phyloP scores from a whole-genome alignment of 2,329 filamentous ascomycete species.

The Nemania sp. region DNA sequence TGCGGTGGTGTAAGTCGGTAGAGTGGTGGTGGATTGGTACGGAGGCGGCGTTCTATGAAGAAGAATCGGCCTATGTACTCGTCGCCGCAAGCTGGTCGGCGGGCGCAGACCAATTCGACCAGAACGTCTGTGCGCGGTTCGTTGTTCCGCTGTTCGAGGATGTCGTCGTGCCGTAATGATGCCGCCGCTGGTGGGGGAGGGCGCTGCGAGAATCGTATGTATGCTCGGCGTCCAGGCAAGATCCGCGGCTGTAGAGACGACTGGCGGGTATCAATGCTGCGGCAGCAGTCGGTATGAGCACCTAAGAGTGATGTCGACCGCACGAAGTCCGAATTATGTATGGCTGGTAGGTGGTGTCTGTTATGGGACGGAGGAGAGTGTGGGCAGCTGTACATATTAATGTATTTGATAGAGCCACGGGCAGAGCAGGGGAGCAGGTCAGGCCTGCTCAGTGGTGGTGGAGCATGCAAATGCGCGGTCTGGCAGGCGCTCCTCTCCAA shows the following conservation, averaged over 20 bases:
- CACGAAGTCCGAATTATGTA: slow-evolving; percentile 30
- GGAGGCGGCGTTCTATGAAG: background rate
- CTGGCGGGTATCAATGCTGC: slow-evolving; percentile 32
- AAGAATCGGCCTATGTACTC: slow-evolving; percentile 21
- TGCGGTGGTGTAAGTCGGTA: slow-evolving; percentile 31
- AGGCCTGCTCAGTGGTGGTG: slow-evolving; percentile 24
- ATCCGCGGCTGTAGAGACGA: slow-evolving; percentile 22
- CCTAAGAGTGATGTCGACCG: slow-evolving; percentile 28
- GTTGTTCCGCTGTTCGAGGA: background rate
- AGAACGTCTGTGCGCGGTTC: background rate
- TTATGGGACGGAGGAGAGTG: slow-evolving; percentile 28
- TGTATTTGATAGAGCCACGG: slow-evolving; percentile 36
- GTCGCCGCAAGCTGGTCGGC: slow-evolving; percentile 25
- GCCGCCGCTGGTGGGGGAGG: slow-evolving; percentile 5
- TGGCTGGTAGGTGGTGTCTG: slow-evolving; percentile 25
- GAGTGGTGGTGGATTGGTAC: slow-evolving; percentile 8
- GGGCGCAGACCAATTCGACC: slow-evolving; percentile 13
- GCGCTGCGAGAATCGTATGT: slow-evolving; percentile 10
- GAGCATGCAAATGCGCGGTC: slow-evolving; percentile 37
- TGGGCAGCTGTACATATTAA: slow-evolving; percentile 43
- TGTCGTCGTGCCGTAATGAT: background rate
- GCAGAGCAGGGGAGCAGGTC: slow-evolving; percentile 28
- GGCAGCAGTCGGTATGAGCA: slow-evolving; percentile 22
- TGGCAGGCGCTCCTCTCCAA: slow-evolving; percentile 30
- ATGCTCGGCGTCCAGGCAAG: slow-evolving; percentile 24